Conservation (phyloP, 2,329 filamentous ascomycete species). For the Exophiala sp. region DNA sequence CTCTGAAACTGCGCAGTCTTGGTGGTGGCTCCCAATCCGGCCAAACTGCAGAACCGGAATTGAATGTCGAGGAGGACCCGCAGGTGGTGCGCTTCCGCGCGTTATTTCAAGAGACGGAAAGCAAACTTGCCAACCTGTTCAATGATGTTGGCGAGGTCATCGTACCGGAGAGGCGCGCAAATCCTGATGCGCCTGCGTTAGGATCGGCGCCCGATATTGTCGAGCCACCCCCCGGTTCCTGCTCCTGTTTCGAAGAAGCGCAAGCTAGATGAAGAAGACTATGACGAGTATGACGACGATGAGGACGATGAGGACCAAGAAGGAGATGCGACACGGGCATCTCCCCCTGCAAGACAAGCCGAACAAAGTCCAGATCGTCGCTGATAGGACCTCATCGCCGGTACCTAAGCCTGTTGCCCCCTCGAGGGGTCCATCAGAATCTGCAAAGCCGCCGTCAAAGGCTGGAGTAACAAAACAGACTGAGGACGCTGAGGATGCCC, state of each 20-base stretch:
- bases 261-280: conserved; percentile 70
- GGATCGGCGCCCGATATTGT: conserved; percentile 43
- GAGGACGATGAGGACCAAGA: conserved; percentile 63
- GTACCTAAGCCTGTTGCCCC: conserved; percentile 45
- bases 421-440: conserved; percentile 41
- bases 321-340: conserved; percentile 43
- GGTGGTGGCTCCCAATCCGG: conserved; percentile 42
- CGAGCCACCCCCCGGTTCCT: conserved; percentile 43
- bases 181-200: conserved; percentile 40
- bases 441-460: conserved; percentile 49
- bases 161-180: conserved; percentile 42
- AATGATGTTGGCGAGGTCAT: conserved; percentile 36
- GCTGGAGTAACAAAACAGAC: conserved; percentile 55
- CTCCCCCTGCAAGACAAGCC: conserved; percentile 48
- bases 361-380: conserved; percentile 30
- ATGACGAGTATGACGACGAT: conserved; percentile 81
- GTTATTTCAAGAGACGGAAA: conserved; percentile 70
- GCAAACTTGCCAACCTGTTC: conserved; percentile 72
- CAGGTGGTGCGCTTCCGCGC: conserved; percentile 67
- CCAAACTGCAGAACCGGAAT: conserved; percentile 46
- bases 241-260: conserved; percentile 58
- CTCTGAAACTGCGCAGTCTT: conserved; percentile 37
- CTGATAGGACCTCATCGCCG: conserved; percentile 42
- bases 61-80: conserved; percentile 63
- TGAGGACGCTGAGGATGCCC: conserved; percentile 76